Conservation (phyloP, 345 rosid genomes). For the Excoecaria cochinchinensis region DNA sequence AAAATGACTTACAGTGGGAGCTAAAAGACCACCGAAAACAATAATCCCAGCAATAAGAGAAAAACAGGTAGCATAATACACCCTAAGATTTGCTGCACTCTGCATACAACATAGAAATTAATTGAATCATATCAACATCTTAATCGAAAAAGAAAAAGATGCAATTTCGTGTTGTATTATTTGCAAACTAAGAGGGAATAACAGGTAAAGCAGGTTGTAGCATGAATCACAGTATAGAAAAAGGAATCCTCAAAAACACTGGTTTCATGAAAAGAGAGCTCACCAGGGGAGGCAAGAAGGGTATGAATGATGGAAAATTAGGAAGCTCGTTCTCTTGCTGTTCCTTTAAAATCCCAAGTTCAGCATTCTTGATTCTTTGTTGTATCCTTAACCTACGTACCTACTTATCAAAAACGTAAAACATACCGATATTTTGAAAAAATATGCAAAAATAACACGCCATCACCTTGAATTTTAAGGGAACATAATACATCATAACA, state of each 20-base stretch:
- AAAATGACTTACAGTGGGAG: conserved; percentile 63
- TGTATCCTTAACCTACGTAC: conserved; percentile 93
- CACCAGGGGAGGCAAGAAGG: conserved; percentile 94
- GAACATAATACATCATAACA: too few relatives aligned
- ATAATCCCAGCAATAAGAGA: conserved; percentile 89
- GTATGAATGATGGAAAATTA: conserved; percentile 91
- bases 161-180: not conserved
- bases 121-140: conserved; percentile 11
- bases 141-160: conserved; percentile 5
- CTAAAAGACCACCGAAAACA: conserved; percentile 85
- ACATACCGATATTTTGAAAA: not conserved
- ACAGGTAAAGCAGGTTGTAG: not conserved
- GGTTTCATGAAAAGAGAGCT: conserved; percentile 17
- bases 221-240: not conserved
- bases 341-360: conserved; percentile 59
- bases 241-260: not conserved
- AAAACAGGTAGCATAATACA: conserved; percentile 80
- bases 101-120: conserved; percentile 30
- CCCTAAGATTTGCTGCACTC: conserved; percentile 79
- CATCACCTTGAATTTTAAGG: too few relatives aligned
- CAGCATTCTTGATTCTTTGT: conserved; percentile 72
- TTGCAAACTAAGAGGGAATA: not conserved
- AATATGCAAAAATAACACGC: not conserved
- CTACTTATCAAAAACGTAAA: conserved; percentile 26
- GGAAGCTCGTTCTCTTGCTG: conserved; percentile 77